Conservation (phyloP, 495 filamentous ascomycete species). For the Cladorrhinum samala region DNA sequence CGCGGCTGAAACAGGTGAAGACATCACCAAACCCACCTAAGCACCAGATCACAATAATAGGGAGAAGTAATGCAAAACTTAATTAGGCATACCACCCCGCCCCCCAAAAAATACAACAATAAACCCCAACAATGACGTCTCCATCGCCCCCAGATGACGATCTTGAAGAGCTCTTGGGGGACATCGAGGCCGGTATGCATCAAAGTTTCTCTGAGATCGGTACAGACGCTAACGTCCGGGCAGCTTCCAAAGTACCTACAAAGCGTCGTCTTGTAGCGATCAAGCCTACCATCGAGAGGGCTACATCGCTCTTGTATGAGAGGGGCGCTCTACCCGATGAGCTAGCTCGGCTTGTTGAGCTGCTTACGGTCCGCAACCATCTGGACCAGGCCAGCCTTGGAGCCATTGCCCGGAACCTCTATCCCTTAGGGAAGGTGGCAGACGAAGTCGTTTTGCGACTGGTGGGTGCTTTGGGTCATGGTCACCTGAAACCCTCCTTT, state of each 20-base stretch:
- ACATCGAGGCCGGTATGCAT: constrained; percentile 23
- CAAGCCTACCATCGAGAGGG: constrained; percentile 41
- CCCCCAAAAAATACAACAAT: too few species aligned
- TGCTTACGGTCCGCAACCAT: constrained; percentile 58
- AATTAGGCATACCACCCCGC: too few species aligned
- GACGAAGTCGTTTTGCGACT: constrained; percentile 59
- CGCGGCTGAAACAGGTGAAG: not conserved
- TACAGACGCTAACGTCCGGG: constrained; percentile 9
- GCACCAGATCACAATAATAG: too few species aligned
- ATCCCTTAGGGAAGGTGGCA: constrained; percentile 58
- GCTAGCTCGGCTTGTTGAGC: constrained; percentile 57
- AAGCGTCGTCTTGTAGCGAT: constrained; percentile 41
- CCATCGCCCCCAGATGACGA: constrained; percentile 1
- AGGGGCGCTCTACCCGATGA: constrained; percentile 56
- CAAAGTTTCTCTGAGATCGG: not conserved
- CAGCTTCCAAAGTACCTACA: constrained; percentile 45
- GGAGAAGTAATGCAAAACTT: too few species aligned
- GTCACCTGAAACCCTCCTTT: constrained; percentile 68
- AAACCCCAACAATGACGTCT: not conserved
- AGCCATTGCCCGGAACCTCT: constrained; percentile 65
- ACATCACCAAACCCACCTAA: too few species aligned
- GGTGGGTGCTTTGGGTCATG: constrained; percentile 70
- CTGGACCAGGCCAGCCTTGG: constrained; percentile 70
- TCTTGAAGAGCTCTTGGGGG: constrained; percentile 20
- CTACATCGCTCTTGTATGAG: constrained; percentile 52